Evolutionary conservation across 805 yeast species (phyloP).

Genomic region (Zygosaccharomyces bailii): DNA sequence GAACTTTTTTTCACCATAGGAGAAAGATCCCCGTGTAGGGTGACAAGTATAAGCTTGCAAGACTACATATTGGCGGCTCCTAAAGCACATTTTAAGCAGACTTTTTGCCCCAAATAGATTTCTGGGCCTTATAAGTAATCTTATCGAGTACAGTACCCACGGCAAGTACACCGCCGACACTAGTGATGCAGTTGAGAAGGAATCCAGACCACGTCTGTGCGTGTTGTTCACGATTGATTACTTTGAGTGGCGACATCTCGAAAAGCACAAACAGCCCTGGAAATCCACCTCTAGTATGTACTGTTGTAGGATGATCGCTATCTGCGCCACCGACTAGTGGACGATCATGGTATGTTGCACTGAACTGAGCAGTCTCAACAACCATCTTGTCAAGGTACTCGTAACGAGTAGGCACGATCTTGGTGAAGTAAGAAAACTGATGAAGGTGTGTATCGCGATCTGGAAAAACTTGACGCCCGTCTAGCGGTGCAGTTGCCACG

Average conservation of each 20-base stretch:
- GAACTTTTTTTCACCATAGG: conserved; percentile 1
- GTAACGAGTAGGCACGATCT: conserved; percentile 86
- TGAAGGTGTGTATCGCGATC: conserved; percentile 50
- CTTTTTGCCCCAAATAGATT: conserved; percentile 46
- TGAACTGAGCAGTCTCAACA: conserved; percentile 83
- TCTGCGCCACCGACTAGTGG: conserved; percentile 85
- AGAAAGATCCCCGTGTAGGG: conserved; percentile 6
- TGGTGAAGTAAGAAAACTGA: conserved; percentile 72
- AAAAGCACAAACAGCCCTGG: conserved; percentile 87
- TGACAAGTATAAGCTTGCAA: conserved; percentile 12
- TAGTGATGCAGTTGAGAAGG: conserved; percentile 75
- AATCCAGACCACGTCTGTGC: conserved; percentile 78
- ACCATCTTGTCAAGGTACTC: conserved; percentile 52
- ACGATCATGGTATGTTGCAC: conserved; percentile 83
- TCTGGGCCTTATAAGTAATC: conserved; percentile 85
- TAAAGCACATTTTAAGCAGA: conserved; percentile 13
- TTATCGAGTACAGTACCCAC: conserved; percentile 88
- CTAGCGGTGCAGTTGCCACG: conserved; percentile 59
- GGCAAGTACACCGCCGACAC: conserved; percentile 89
- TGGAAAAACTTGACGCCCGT: conserved; percentile 42
- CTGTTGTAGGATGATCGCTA: conserved; percentile 83
- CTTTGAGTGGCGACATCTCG: conserved; percentile 90
- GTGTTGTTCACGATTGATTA: conserved; percentile 72
- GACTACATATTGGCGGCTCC: conserved; percentile 2
- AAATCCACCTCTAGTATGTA: conserved; percentile 78